Percentiles rank a stretch among this genome's conserved stretches.
phyloP scores from a whole-genome alignment of 108 stramenopile genomes.

The Skeletonema tropicum region DNA sequence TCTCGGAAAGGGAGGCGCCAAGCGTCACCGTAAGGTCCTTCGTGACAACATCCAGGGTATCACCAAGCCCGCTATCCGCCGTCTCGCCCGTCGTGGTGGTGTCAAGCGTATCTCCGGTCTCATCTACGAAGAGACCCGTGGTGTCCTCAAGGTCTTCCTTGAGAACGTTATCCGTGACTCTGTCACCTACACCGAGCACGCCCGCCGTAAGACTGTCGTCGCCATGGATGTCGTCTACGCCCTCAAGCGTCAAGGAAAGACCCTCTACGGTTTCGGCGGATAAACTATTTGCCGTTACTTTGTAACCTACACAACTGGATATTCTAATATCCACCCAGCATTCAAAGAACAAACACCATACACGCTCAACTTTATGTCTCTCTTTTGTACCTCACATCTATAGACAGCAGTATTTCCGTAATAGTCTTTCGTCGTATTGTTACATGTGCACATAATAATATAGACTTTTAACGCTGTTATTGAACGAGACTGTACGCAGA shows the following conservation, averaged over 20 bases:
- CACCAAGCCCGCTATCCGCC: constrained; percentile 99
- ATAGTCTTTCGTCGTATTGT: too few species aligned
- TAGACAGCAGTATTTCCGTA: too few species aligned
- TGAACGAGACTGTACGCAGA: too few species aligned
- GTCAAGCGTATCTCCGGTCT: constrained; percentile 99
- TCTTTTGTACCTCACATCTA: background rate
- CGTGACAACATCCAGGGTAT: constrained; percentile 96
- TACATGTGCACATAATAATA: too few species aligned
- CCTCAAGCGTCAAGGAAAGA: constrained; percentile 95
- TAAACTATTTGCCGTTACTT: constrained; percentile 45
- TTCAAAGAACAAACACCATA: background rate
- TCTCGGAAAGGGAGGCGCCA: background rate
- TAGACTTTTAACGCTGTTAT: too few species aligned
- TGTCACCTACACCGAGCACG: too few species aligned
- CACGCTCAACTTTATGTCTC: background rate
- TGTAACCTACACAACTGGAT: constrained; percentile 1
- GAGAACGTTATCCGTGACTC: too few species aligned
- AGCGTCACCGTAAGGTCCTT: too few species aligned
- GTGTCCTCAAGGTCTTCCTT: too few species aligned
- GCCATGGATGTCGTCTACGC: constrained; percentile 53
- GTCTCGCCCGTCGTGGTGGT: constrained; percentile 98
- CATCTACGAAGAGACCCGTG: constrained; percentile 93
- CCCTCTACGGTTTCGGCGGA: constrained; percentile 93
- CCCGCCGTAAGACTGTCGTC: too few species aligned
- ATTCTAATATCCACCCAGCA: background rate